Percentiles rank a stretch among this genome's conserved stretches.
phyloP scores from a whole-genome alignment of 2,329 filamentous ascomycete species.

The Chaetomiaceae sp. region DNA sequence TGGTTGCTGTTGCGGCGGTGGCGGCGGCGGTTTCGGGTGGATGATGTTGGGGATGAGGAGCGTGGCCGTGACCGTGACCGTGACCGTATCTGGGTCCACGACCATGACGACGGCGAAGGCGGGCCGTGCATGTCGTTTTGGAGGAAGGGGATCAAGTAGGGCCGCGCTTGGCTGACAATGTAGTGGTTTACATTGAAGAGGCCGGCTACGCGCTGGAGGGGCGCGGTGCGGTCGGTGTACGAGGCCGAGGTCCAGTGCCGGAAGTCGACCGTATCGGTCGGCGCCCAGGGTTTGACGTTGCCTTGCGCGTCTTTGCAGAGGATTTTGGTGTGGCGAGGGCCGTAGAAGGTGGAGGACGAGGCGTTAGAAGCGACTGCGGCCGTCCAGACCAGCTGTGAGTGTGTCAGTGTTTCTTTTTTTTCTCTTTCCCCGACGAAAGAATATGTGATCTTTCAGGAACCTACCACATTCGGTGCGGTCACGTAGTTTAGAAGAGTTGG shows the following conservation, averaged over 20 bases:
- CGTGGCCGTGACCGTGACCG: no score
- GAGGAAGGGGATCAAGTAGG: slow-evolving; percentile 83
- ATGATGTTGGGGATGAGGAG: no score
- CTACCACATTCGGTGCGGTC: slow-evolving; percentile 85
- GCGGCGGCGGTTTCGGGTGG: no score
- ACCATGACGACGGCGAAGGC: no score
- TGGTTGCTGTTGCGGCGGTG: no score
- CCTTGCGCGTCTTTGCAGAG: slow-evolving; percentile 75
- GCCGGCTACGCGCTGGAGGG: slow-evolving; percentile 68
- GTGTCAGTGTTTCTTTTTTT: not conserved
- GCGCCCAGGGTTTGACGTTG: slow-evolving; percentile 68
- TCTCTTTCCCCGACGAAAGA: no score
- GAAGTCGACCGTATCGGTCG: slow-evolving; percentile 57
- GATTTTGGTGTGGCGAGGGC: slow-evolving; percentile 58
- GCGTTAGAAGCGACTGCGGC: slow-evolving; percentile 74
- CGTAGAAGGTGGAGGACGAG: slow-evolving; percentile 60
- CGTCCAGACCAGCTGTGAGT: slow-evolving; percentile 66
- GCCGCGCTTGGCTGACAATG: slow-evolving; percentile 86
- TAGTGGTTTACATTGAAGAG: slow-evolving; percentile 94
- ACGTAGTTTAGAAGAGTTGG: slow-evolving; percentile 88
- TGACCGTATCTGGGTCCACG: no score
- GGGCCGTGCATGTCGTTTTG: slow-evolving; percentile 75
- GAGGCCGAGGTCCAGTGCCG: slow-evolving; percentile 63
- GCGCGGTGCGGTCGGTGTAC: slow-evolving; percentile 61
- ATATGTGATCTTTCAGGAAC: no score